These are phyloP conservation scores for Thelonectria blattea DNA, from an alignment of 2,329 filamentous ascomycete species.

Conservation along the genomic window DNA sequence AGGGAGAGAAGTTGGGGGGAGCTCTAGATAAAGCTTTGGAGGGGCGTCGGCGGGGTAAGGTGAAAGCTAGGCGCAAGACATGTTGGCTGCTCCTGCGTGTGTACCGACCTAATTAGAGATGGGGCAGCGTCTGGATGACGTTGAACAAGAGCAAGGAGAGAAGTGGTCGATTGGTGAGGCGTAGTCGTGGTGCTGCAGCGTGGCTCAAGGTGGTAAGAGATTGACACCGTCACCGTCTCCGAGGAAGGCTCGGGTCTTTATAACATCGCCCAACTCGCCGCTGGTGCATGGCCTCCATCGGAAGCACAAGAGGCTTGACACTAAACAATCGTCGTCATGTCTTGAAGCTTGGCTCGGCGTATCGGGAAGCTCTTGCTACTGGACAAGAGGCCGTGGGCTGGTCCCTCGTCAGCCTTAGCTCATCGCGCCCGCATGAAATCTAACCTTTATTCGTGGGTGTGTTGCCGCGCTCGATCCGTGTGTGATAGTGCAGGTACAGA, in stretches of 20 bases:
- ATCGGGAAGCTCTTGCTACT: constrained; percentile 10
- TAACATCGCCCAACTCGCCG: not conserved
- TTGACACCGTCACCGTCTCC: not conserved
- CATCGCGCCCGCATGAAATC: constrained; percentile 23
- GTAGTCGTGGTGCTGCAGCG: constrained; percentile 14
- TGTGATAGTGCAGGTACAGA: constrained; percentile 12
- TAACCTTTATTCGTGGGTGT: constrained; percentile 1
- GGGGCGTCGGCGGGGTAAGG: constrained; percentile 38
- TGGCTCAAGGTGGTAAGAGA: constrained; percentile 18
- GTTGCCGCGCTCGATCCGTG: not conserved
- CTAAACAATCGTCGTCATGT: not conserved
- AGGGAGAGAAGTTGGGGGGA: constrained; percentile 19
- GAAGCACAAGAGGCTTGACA: not conserved
- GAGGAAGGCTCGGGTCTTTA: constrained; percentile 3
- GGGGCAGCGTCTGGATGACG: constrained; percentile 41
- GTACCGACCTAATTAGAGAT: constrained; percentile 24
- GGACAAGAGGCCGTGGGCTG: constrained; percentile 2
- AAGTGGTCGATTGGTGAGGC: not conserved
- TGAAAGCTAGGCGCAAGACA: not conserved
- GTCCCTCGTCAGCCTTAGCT: constrained; percentile 33
- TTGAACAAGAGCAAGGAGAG: constrained; percentile 23
- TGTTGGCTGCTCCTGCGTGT: not conserved
- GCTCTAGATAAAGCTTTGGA: constrained; percentile 33
- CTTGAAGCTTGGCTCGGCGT: constrained; percentile 9
- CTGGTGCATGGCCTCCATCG: not conserved